Evolutionary conservation across 306 rosid genomes (phyloP).

Genomic region (Canavalia gladiata): DNA sequence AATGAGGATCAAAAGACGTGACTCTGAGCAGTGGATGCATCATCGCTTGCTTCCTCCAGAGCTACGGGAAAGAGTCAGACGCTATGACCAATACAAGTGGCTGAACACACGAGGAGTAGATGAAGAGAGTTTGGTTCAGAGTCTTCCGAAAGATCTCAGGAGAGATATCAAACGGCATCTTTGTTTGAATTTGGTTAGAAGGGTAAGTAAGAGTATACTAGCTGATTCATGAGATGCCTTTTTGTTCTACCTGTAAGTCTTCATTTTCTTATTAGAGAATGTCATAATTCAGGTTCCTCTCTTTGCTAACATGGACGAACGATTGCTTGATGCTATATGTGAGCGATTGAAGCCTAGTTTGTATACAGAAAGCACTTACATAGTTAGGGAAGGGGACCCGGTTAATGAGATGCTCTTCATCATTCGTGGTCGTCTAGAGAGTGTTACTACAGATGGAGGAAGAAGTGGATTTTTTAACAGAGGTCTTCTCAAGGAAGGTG

Average conservation of each 20-base stretch:
- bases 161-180: constrained; percentile 67
- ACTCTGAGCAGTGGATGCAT: constrained; percentile 71
- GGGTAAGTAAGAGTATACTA: constrained; percentile 60
- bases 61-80: constrained; percentile 61
- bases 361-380: constrained; percentile 71
- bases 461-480: constrained; percentile 94
- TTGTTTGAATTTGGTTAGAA: constrained; percentile 81
- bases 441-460: constrained; percentile 94
- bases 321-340: constrained; percentile 92
- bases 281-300: constrained; percentile 73
- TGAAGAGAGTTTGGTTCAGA: constrained; percentile 60
- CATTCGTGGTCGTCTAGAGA: constrained; percentile 88
- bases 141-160: constrained; percentile 66
- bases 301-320: constrained; percentile 90
- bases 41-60: constrained; percentile 66
- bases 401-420: constrained; percentile 92
- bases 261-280: not conserved
- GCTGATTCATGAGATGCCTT: not conserved
- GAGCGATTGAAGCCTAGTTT: constrained; percentile 88
- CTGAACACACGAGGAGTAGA: constrained; percentile 66
- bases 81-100: constrained; percentile 66
- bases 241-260: not conserved
- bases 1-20: constrained; percentile 67
- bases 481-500: constrained; percentile 82
- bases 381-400: constrained; percentile 93